Conservation (phyloP, 345 rosid genomes). For the Hypericum perforatum region DNA sequence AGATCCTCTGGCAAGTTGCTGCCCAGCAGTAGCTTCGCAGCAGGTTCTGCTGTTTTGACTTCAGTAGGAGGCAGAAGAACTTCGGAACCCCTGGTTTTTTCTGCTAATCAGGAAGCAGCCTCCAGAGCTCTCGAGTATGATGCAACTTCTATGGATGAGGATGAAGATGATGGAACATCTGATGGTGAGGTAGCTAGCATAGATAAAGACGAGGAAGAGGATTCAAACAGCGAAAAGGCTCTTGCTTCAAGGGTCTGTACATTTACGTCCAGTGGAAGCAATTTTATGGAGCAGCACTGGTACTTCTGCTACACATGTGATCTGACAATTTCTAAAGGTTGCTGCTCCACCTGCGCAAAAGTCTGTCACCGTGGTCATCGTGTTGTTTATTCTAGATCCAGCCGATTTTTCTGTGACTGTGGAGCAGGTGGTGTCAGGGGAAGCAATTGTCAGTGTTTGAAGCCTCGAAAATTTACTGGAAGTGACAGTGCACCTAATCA, state of each 20-base stretch:
- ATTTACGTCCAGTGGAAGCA: conserved; percentile 96
- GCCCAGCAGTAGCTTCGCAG: conserved; percentile 28
- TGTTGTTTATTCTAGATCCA: conserved; percentile 93
- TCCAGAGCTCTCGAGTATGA: conserved; percentile 73
- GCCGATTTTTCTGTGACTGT: conserved; percentile 97
- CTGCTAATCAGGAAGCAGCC: conserved; percentile 66
- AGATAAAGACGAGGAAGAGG: conserved; percentile 95
- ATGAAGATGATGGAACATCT: conserved; percentile 99
- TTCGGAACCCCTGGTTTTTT: conserved; percentile 55
- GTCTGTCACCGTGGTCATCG: conserved; percentile 99
- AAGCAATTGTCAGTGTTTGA: conserved; percentile 90
- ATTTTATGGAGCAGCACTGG: conserved; percentile 99
- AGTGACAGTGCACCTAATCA: conserved; percentile 44
- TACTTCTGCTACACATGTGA: conserved; percentile 99
- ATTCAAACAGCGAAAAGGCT: conserved; percentile 70
- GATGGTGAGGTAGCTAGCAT: conserved; percentile 97
- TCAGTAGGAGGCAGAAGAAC: conserved; percentile 54
- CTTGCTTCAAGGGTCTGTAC: conserved; percentile 96
- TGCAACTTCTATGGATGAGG: conserved; percentile 92
- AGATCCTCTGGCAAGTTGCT: conserved; percentile 42
- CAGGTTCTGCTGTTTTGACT: conserved; percentile 45
- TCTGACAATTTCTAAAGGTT: conserved; percentile 89
- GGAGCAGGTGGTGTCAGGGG: conserved; percentile 99
- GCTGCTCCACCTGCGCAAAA: conserved; percentile 97
- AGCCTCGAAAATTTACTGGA: conserved; percentile 82